A percentile compares a stretch with the other conserved stretches of the same genome.
phyloP scores from a whole-genome alignment of 106 monocot genomes.

The Dactylorhiza incarnata region DNA sequence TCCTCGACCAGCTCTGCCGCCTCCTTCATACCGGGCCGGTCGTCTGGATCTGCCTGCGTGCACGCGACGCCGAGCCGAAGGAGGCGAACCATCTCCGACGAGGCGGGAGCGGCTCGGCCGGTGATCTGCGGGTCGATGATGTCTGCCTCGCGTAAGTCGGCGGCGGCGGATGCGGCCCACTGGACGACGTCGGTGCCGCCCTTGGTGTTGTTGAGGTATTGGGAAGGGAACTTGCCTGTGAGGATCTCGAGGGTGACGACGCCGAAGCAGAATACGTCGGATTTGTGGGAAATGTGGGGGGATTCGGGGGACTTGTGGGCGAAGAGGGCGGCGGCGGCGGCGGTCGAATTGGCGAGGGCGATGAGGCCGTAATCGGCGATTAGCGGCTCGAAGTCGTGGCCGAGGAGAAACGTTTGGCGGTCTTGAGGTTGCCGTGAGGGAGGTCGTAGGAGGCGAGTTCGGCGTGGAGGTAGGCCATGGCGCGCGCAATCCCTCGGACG shows the following conservation, averaged over 20 bases:
- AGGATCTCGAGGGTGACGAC: conserved; percentile 47
- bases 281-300: conserved; percentile 31
- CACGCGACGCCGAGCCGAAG: conserved; percentile 24
- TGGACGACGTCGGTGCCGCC: conserved; percentile 52
- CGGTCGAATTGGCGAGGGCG: conserved; percentile 26
- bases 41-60: conserved; percentile 21
- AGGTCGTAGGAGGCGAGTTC: conserved; percentile 28
- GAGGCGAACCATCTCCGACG: conserved; percentile 21
- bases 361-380: conserved; percentile 18
- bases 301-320: conserved; percentile 43
- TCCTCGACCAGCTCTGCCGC: conserved; percentile 23
- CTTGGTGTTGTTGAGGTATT: conserved; percentile 21
- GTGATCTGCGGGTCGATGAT: conserved; percentile 30
- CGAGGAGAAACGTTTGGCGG: conserved; percentile 47
- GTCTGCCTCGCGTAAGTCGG: conserved; percentile 37
- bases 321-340: conserved; percentile 19
- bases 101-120: neutral
- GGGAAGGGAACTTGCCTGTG: conserved; percentile 32
- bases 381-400: conserved; percentile 29
- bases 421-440: conserved; percentile 60
- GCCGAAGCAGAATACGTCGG: conserved; percentile 60
- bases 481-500: conserved; percentile 30
- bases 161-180: conserved; percentile 23
- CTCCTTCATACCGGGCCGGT: conserved; percentile 30
- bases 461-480: conserved; percentile 34